phyloP scores from a whole-genome alignment of 495 filamentous ascomycete species.

The Penicillium desertorum region DNA sequence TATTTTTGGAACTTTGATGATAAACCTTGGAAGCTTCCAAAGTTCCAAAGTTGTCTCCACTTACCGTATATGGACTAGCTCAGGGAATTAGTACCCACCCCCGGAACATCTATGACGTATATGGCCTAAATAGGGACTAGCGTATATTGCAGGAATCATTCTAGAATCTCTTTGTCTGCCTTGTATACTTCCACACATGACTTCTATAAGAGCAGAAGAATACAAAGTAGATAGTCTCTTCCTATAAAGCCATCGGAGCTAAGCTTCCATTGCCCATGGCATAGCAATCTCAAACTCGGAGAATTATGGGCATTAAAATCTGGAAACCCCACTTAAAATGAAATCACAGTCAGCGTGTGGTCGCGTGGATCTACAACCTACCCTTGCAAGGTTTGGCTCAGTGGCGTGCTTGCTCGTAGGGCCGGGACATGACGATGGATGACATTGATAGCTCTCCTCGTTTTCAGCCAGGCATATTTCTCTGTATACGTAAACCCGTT shows the following conservation, averaged over 20 bases:
- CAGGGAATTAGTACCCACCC: background rate
- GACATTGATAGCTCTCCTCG: conserved; percentile 16
- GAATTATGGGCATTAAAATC: background rate
- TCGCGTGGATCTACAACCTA: background rate
- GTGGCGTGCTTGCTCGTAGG: conserved; percentile 13
- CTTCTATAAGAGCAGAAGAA: background rate
- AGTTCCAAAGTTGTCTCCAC: background rate
- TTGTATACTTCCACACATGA: background rate
- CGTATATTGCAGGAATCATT: background rate
- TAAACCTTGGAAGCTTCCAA: background rate
- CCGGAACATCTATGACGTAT: background rate
- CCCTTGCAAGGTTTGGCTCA: conserved; percentile 3
- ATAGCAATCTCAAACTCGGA: background rate
- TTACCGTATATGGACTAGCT: background rate
- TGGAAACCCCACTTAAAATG: background rate
- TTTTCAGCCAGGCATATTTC: conserved; percentile 1
- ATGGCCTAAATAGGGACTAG: background rate
- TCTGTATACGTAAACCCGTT: conserved; percentile 4
- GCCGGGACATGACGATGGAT: conserved; percentile 24
- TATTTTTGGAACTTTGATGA: conserved; percentile 8
- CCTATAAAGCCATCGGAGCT: too few relatives aligned
- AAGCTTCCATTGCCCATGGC: background rate
- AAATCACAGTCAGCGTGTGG: background rate
- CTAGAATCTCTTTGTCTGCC: background rate
- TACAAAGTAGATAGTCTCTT: background rate